Evolutionary conservation across 306 rosid genomes (phyloP).

Genomic region (Dryas alaskensis): DNA sequence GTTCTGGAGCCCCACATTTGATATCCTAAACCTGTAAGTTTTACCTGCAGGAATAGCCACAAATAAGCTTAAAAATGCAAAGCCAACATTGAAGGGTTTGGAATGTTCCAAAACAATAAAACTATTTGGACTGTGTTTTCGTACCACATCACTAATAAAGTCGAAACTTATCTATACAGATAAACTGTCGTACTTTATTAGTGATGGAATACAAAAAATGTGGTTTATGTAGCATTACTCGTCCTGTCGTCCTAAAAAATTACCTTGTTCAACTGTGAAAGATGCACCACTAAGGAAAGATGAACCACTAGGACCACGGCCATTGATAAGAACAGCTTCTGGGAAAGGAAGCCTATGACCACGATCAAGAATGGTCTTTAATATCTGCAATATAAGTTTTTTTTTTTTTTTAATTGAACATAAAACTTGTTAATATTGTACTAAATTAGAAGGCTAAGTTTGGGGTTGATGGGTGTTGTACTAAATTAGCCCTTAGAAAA

Average conservation of each 20-base stretch:
- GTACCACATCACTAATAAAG: too few relatives aligned
- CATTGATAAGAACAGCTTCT: constrained; percentile 67
- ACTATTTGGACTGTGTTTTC: too few relatives aligned
- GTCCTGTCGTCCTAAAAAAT: too few relatives aligned
- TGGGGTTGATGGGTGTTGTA: too few relatives aligned
- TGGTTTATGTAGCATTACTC: too few relatives aligned
- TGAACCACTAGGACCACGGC: constrained; percentile 56
- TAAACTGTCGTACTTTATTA: too few relatives aligned
- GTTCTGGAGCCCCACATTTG: constrained; percentile 81
- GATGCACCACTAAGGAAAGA: constrained; percentile 44
- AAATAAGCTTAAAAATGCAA: not conserved
- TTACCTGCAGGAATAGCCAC: constrained; percentile 45
- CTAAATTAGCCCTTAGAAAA: too few relatives aligned
- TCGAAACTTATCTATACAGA: too few relatives aligned
- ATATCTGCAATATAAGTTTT: constrained; percentile 39
- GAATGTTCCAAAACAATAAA: too few relatives aligned
- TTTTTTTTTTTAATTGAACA: not conserved
- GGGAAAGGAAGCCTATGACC: constrained; percentile 82
- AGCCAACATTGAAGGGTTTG: not conserved
- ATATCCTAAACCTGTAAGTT: constrained; percentile 85
- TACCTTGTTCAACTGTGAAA: constrained; percentile 76
- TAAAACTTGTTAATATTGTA: too few relatives aligned
- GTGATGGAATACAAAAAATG: too few relatives aligned
- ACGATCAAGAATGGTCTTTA: constrained; percentile 52
- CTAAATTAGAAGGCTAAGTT: too few relatives aligned